Evolutionary conservation across 164 flowering plant genomes (phyloP).

Genomic region (Chloranthus sessilifolius): DNA sequence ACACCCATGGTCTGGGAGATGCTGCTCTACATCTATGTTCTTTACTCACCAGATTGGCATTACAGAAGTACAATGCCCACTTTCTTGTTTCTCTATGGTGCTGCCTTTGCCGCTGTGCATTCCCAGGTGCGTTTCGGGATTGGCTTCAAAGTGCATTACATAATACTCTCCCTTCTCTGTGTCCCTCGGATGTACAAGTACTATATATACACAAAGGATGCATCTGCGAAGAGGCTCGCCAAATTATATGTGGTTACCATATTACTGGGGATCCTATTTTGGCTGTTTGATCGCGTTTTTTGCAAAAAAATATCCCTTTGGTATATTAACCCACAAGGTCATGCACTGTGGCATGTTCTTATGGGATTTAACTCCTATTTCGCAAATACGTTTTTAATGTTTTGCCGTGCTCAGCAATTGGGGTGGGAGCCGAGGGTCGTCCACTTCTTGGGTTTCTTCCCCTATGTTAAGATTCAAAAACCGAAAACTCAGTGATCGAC

Average conservation of each 20-base stretch:
- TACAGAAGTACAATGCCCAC: slow-evolving; percentile 85
- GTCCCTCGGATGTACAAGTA: slow-evolving; percentile 85
- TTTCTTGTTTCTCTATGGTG: slow-evolving; percentile 71
- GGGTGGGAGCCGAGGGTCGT: slow-evolving; percentile 59
- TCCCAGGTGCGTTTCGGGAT: slow-evolving; percentile 45
- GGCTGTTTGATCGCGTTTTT: slow-evolving; percentile 55
- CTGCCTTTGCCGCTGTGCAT: slow-evolving; percentile 54
- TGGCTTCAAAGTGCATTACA: slow-evolving; percentile 68
- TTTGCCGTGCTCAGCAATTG: slow-evolving; percentile 72
- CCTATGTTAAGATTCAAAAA: slow-evolving; percentile 72
- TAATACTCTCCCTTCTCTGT: slow-evolving; percentile 60
- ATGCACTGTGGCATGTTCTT: slow-evolving; percentile 73
- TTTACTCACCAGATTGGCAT: slow-evolving; percentile 89
- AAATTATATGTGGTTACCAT: slow-evolving; percentile 51
- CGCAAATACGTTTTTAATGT: slow-evolving; percentile 82
- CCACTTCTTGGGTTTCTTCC: slow-evolving; percentile 47
- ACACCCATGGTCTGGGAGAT: slow-evolving; percentile 88
- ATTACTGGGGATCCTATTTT: slow-evolving; percentile 41
- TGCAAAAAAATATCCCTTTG: slow-evolving; percentile 43
- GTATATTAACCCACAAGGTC: slow-evolving; percentile 71
- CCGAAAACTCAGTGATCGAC: slow-evolving; percentile 59
- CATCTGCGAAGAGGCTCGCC: slow-evolving; percentile 57
- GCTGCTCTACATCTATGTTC: slow-evolving; percentile 73
- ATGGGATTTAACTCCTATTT: slow-evolving; percentile 79
- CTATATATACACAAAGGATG: slow-evolving; percentile 58